phyloP scores from a whole-genome alignment of 2,329 filamentous ascomycete genomes.

The Atkinsonella hypoxylon region DNA sequence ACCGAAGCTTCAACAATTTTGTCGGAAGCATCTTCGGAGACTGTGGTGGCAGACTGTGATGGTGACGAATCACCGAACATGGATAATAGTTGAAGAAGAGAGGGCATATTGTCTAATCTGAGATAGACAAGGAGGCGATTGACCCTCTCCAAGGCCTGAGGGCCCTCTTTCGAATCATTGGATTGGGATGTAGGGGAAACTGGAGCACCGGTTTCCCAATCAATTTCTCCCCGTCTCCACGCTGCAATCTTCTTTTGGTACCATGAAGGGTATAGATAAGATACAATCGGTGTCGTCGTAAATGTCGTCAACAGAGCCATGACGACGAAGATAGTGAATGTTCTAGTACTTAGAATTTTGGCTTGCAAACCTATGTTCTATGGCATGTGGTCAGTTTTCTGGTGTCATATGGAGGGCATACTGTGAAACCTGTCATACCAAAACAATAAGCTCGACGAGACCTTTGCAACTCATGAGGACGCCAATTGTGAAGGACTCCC shows the following conservation, averaged over 20 bases:
- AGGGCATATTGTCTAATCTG: slow-evolving; percentile 72
- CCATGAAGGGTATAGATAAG: slow-evolving; percentile 58
- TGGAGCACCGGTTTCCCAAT: slow-evolving; percentile 49
- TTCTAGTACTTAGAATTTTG: slow-evolving; percentile 64
- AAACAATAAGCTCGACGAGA: slow-evolving; percentile 85
- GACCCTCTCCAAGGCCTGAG: slow-evolving; percentile 22
- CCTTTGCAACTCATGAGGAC: slow-evolving; percentile 95
- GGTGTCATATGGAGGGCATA: neutral
- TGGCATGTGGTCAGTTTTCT: neutral
- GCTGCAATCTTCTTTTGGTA: slow-evolving; percentile 40
- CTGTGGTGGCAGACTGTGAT: slow-evolving; percentile 4
- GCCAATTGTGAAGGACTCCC: slow-evolving; percentile 80
- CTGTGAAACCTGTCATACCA: slow-evolving; percentile 40
- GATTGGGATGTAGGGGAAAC: slow-evolving; percentile 7
- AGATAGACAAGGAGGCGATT: slow-evolving; percentile 67
- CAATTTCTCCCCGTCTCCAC: slow-evolving; percentile 72
- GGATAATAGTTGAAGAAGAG: slow-evolving; percentile 70
- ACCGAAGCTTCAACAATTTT: slow-evolving; percentile 7
- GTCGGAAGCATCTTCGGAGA: slow-evolving; percentile 7
- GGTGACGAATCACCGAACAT: slow-evolving; percentile 48
- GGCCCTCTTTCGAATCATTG: slow-evolving; percentile 5
- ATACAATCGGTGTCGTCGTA: slow-evolving; percentile 64
- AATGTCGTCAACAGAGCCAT: slow-evolving; percentile 88
- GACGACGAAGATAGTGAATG: slow-evolving; percentile 89
- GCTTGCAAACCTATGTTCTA: slow-evolving; percentile 69